A percentile compares a stretch with the other conserved stretches of the same genome.
Conservation (phyloP, 805 yeast species). For the Wickerhamiella dianesei region DNA sequence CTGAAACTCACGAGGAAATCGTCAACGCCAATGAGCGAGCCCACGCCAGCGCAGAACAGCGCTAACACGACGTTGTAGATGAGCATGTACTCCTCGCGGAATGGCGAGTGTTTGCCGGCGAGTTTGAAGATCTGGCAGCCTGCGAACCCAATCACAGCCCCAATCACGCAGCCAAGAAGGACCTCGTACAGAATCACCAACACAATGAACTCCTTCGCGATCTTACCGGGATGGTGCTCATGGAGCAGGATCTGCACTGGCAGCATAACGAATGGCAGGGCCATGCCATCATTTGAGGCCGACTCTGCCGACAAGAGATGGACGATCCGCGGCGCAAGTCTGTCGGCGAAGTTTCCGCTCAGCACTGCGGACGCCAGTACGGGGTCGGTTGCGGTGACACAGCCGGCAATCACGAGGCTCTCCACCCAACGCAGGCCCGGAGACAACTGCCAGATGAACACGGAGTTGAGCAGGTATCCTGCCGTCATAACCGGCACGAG, state of each 20-base stretch:
- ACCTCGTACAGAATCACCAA: conserved; percentile 46
- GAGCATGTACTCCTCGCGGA: conserved; percentile 25
- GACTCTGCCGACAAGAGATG: conserved; percentile 55
- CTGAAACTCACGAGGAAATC: conserved; percentile 60
- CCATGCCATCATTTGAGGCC: conserved; percentile 59
- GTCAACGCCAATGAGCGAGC: conserved; percentile 52
- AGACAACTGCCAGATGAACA: conserved; percentile 47
- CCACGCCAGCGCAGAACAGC: conserved; percentile 49
- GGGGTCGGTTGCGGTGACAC: conserved; percentile 70
- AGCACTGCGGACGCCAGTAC: conserved; percentile 38
- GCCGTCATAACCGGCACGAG: conserved; percentile 56
- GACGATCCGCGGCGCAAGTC: conserved; percentile 46
- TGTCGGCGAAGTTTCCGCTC: conserved; percentile 54
- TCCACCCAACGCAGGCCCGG: conserved; percentile 44
- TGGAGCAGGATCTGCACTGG: conserved; percentile 42
- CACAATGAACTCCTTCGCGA: conserved; percentile 51
- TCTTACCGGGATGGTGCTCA: conserved; percentile 32
- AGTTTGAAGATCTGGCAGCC: conserved; percentile 39
- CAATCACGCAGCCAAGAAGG: conserved; percentile 35
- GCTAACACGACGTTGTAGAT: conserved; percentile 42
- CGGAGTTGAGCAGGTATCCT: conserved; percentile 55
- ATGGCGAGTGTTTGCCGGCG: conserved; percentile 23
- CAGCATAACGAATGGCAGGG: conserved; percentile 48
- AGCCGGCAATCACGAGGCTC: conserved; percentile 49
- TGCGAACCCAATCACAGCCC: conserved; percentile 39